A percentile compares a stretch with the other conserved stretches of the same genome.
These are phyloP conservation scores for Fragaria nilgerrensis DNA, from an alignment of 306 rosid species.

Conservation along the genomic window DNA sequence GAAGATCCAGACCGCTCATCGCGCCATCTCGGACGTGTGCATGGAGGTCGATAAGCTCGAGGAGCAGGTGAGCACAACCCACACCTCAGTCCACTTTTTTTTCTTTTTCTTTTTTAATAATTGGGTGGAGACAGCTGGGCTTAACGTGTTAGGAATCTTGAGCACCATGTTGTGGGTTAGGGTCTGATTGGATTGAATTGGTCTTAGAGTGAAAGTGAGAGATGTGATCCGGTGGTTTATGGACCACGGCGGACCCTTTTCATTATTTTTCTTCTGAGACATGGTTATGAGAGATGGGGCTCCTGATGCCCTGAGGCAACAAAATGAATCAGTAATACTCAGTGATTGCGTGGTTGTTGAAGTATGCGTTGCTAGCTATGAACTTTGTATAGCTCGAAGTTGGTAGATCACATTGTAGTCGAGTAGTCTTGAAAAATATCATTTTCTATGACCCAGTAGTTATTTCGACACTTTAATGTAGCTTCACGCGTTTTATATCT, in stretches of 20 bases:
- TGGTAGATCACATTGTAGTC: not conserved
- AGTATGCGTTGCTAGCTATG: not conserved
- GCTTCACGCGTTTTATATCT: not conserved
- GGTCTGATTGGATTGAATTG: not conserved
- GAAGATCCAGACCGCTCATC: conserved; percentile 51
- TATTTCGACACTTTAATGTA: too few relatives aligned
- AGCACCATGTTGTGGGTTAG: not conserved
- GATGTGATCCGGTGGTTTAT: not conserved
- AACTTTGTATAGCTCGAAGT: not conserved
- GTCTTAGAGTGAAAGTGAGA: not conserved
- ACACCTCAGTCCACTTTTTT: not conserved
- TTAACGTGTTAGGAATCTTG: not conserved
- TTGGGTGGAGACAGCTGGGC: not conserved
- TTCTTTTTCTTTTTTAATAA: not conserved
- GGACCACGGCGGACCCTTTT: not conserved
- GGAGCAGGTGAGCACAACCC: conserved; percentile 48
- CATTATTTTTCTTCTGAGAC: not conserved
- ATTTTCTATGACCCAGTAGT: not conserved
- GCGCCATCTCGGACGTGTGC: conserved; percentile 53
- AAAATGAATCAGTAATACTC: not conserved
- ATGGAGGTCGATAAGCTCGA: conserved; percentile 53
- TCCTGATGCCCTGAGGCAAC: not conserved
- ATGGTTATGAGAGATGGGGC: not conserved
- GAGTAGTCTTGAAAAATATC: not conserved
- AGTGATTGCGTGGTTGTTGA: not conserved